Base-by-base conservation (phyloP, 2,329 filamentous ascomycete genomes). In the Penicillium brasilianum region DNA sequence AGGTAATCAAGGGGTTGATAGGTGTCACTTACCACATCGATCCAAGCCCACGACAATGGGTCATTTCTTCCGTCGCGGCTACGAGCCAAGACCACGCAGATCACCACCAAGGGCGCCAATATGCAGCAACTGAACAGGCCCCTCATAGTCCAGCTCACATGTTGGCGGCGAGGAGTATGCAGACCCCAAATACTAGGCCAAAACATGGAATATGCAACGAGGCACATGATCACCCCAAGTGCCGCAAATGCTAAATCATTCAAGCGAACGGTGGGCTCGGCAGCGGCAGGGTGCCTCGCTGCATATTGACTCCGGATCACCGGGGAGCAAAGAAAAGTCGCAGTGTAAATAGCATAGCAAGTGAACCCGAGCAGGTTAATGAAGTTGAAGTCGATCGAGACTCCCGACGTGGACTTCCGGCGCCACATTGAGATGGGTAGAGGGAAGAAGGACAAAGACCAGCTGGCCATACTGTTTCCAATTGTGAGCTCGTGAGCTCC, bases 391-490 rank as follows among this genome's bases (percentile, higher is more conserved):
- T 97, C 93, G 66, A 96, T 89, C 0, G 92, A 91, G 4, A 94
- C 88, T 43, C 95, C 95, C 20, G 87, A 84, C 4, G 93, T 97
- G 9, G 91, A 90, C 59, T 87, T 86, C 57, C 92, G 89, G 32
- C 82, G 82, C 75, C 84, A 89, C 82, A 97, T 98, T 64, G 92
- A 85, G 62, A 96, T 79, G 7, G 90, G 87, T 75, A 98, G 95
- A 1, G 94, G 93, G 76, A 98, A 98, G 80, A 97, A 98, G 16
- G 92, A 96, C 16, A 89, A 80, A 13, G 91, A 94, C 94, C 94
- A 95, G 77, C 85, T 87, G 52, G 88, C 66, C 65, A 87, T 89
- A 78, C 80, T 82, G 61, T 50, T 20, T 4, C 6, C 28, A n/a
- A 22, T 25, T 13, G 28, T 55, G 30, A 54, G 25, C 13, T n/a